These are phyloP conservation scores for Pleurotus citrinopileatus DNA, from an alignment of 768 basidiomycete species.

Conservation along the genomic window DNA sequence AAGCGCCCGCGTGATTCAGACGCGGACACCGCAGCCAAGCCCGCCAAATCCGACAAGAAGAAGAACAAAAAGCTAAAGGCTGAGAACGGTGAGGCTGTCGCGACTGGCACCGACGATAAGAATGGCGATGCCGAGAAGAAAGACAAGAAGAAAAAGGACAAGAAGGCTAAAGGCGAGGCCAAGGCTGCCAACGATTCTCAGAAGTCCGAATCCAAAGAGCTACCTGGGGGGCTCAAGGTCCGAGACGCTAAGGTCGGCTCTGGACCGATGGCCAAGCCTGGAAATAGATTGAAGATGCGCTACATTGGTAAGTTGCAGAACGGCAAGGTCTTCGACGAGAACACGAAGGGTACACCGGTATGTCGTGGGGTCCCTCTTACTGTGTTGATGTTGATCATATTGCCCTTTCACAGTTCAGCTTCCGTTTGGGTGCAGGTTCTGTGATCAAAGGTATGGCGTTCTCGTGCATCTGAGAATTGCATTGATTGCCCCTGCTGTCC, in stretches of 20 bases:
- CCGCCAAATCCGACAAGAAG: conserved; percentile 22
- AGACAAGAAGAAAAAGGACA: conserved; percentile 19
- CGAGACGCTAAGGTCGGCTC: conserved; percentile 75
- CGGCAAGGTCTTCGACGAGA: conserved; percentile 77
- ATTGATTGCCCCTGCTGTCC: conserved; percentile 5
- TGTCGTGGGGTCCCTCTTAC: conserved; percentile 31
- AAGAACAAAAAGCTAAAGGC: conserved; percentile 79
- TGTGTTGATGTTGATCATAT: neutral
- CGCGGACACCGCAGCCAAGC: conserved; percentile 26
- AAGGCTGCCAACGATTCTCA: conserved; percentile 14
- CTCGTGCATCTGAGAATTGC: neutral
- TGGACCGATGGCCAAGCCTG: conserved; percentile 86
- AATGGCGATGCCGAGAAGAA: conserved; percentile 54
- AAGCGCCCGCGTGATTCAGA: conserved; percentile 77
- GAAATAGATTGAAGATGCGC: conserved; percentile 79
- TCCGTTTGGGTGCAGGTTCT: conserved; percentile 81
- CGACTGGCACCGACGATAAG: conserved; percentile 24
- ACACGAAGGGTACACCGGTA: conserved; percentile 84
- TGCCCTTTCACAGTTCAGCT: conserved; percentile 51
- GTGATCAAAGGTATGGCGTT: conserved; percentile 78
- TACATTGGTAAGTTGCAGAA: conserved; percentile 89
- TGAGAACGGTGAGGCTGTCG: conserved; percentile 37
- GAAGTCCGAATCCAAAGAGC: conserved; percentile 31
- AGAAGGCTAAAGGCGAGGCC: conserved; percentile 24
- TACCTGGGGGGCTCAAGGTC: conserved; percentile 74